Percentiles rank a stretch among this genome's conserved stretches.
Conservation (phyloP, 2,329 filamentous ascomycete genomes). For the Cadophora sp. region DNA sequence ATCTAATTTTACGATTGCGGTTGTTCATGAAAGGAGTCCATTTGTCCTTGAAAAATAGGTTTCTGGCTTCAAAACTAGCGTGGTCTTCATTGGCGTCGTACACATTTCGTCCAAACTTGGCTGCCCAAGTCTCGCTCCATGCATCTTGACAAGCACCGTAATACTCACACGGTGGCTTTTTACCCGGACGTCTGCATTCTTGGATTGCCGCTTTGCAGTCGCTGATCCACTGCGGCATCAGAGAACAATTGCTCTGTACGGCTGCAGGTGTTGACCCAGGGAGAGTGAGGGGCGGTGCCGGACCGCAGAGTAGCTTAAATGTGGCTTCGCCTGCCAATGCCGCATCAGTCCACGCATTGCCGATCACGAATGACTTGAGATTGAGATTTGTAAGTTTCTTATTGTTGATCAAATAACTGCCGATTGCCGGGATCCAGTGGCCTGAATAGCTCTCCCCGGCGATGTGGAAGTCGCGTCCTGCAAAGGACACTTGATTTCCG, state of each 20-base stretch:
- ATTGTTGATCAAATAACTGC: slow-evolving; percentile 31
- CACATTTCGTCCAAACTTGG: neutral
- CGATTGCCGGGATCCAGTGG: slow-evolving; percentile 50
- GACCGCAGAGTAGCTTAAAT: neutral
- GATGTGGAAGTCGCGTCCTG: slow-evolving; percentile 48
- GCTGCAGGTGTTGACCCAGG: neutral
- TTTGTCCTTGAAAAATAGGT: neutral
- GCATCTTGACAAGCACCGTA: neutral
- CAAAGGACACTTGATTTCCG: neutral
- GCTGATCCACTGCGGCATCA: neutral
- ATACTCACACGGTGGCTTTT: neutral
- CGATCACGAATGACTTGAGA: slow-evolving; percentile 56
- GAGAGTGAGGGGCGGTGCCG: neutral
- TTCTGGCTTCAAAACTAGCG: neutral
- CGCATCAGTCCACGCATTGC: slow-evolving; percentile 50
- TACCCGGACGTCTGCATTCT: neutral
- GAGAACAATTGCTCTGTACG: neutral
- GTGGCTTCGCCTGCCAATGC: neutral
- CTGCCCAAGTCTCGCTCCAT: neutral
- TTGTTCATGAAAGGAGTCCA: neutral
- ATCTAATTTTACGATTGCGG: neutral
- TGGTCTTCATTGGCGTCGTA: neutral
- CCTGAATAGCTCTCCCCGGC: slow-evolving; percentile 37
- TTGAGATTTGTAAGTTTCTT: slow-evolving; percentile 46
- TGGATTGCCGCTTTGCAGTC: neutral